These are phyloP conservation scores for Escallonia rubra DNA, from an alignment of 129 eudicot genomes.

Conservation along the genomic window DNA sequence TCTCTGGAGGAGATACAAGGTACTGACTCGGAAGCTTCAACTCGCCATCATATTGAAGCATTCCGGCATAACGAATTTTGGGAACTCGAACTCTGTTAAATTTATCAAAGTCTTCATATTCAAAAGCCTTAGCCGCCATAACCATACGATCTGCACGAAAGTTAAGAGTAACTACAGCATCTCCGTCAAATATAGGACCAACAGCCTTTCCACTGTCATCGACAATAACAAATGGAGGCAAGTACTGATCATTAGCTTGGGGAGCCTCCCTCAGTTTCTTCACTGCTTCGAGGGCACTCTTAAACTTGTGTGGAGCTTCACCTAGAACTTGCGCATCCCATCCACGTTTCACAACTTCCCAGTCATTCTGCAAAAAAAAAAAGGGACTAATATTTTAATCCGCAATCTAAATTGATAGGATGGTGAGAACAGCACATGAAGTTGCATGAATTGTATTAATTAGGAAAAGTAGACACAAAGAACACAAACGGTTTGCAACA, in stretches of 20 bases:
- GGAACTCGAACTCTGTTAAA: constrained; percentile 57
- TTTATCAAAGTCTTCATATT: constrained; percentile 49
- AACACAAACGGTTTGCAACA: neutral
- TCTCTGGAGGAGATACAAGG: constrained; percentile 70
- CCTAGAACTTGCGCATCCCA: constrained; percentile 81
- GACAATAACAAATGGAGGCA: constrained; percentile 63
- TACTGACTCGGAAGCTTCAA: constrained; percentile 55
- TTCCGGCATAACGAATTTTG: constrained; percentile 67
- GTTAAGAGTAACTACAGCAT: constrained; percentile 65
- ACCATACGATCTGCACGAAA: constrained; percentile 70
- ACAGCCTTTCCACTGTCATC: constrained; percentile 61
- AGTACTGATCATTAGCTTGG: constrained; percentile 46
- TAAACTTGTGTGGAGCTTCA: constrained; percentile 67
- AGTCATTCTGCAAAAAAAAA: constrained; percentile 44
- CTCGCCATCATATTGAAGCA: constrained; percentile 74
- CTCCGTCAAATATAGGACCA: constrained; percentile 64
- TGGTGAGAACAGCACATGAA: neutral
- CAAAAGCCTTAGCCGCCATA: constrained; percentile 71
- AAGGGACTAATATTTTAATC: neutral
- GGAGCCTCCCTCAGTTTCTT: constrained; percentile 48
- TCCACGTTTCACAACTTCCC: constrained; percentile 66
- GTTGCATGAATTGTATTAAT: neutral
- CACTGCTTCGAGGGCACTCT: constrained; percentile 50
- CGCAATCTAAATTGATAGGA: neutral
- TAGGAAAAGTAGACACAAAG: too few species aligned